Evolutionary conservation across 169 alveolate species (phyloP).

Genomic region (Ichthyophthirius multifiliis): DNA sequence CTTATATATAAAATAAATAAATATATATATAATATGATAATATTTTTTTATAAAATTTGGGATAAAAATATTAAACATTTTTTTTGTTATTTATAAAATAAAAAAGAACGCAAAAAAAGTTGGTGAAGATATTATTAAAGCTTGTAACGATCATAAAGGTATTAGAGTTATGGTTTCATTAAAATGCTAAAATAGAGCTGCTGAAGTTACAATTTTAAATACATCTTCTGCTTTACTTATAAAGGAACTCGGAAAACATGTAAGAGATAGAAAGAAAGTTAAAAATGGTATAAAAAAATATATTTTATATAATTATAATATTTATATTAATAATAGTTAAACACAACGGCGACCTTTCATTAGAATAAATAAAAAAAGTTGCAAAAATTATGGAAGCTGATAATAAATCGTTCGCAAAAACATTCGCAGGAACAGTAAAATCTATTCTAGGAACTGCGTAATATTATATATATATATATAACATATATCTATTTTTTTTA

Average conservation of each 20-base stretch:
- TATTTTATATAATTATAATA: too few relatives aligned
- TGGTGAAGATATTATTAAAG: conserved; percentile 42
- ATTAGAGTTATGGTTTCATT: conserved; percentile 47
- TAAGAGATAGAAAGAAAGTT: conserved; percentile 48
- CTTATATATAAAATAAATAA: too few relatives aligned
- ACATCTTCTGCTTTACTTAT: conserved; percentile 43
- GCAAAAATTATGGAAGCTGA: conserved; percentile 27
- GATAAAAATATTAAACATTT: neutral
- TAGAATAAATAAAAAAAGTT: conserved; percentile 33
- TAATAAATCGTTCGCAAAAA: conserved; percentile 37
- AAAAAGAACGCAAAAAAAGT: conserved; percentile 42
- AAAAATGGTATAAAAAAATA: too few relatives aligned
- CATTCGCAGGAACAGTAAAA: conserved; percentile 45
- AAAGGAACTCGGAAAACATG: conserved; percentile 39
- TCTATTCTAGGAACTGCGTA: conserved; percentile 45
- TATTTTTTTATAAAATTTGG: too few relatives aligned
- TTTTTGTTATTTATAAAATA: neutral
- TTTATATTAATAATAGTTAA: too few relatives aligned
- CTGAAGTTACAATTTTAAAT: conserved; percentile 32
- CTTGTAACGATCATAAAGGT: conserved; percentile 28
- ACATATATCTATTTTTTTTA: neutral
- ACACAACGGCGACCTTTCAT: conserved; percentile 37
- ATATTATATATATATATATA: neutral
- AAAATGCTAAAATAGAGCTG: conserved; percentile 50
- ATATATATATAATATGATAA: neutral